Conservation (phyloP, 1,284 basidiomycete genomes). For the Ganoderma lingzhi region DNA sequence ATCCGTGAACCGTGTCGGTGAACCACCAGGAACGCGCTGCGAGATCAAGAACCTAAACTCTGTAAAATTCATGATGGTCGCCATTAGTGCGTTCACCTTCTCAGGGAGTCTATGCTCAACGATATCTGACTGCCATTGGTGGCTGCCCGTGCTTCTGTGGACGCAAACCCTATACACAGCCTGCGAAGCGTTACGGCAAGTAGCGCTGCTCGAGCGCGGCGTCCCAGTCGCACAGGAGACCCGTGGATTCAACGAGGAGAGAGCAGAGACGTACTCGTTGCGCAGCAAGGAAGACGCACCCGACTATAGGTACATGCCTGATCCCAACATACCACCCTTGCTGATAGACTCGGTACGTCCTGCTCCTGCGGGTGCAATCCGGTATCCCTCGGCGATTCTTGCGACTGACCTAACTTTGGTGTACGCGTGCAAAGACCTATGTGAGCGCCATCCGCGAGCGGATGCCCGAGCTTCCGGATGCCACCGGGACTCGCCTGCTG, state of each 20-base stretch:
- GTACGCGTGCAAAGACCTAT: conserved; percentile 55
- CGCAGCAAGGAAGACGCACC: conserved; percentile 94
- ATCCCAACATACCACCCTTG: conserved; percentile 89
- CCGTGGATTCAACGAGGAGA: conserved; percentile 88
- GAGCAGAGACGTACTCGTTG: conserved; percentile 82
- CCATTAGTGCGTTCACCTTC: conserved; percentile 74
- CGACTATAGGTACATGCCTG: conserved; percentile 99
- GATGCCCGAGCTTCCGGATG: conserved; percentile 85
- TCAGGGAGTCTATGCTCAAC: neutral
- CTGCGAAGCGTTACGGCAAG: conserved; percentile 80
- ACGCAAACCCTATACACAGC: conserved; percentile 43
- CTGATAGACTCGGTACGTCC: conserved; percentile 63
- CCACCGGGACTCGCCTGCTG: conserved; percentile 67
- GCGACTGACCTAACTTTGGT: neutral
- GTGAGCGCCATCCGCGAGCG: conserved; percentile 59
- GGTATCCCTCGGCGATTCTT: conserved; percentile 1
- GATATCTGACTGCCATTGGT: conserved; percentile 14
- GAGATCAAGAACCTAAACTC: conserved; percentile 99
- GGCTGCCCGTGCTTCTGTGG: neutral
- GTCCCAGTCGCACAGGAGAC: conserved; percentile 83
- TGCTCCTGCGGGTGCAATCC: neutral
- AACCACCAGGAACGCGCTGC: conserved; percentile 84
- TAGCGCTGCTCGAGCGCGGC: conserved; percentile 61
- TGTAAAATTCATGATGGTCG: conserved; percentile 85
- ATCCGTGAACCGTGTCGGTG: conserved; percentile 78